Evolutionary conservation across 495 filamentous ascomycete genomes (phyloP).

Genomic region (Jackrogersella multiformis): DNA sequence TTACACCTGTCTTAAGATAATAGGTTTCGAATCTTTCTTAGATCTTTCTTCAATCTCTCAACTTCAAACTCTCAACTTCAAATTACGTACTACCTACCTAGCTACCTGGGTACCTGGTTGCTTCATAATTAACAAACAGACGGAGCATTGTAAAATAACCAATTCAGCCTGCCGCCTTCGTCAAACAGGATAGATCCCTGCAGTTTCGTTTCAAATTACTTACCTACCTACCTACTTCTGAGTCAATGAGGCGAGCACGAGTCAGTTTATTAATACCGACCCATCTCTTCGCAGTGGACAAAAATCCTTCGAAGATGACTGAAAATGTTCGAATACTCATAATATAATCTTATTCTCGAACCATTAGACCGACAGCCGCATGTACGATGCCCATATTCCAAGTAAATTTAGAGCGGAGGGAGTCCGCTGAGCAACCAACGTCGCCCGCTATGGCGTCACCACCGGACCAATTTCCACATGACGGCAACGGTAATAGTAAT

Average conservation of each 20-base stretch:
- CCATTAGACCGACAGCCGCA: conserved; percentile 17
- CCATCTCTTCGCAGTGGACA: not conserved
- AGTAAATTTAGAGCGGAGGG: conserved; percentile 53
- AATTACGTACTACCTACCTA: too few relatives aligned
- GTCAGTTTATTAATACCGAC: conserved; percentile 16
- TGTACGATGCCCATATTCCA: conserved; percentile 69
- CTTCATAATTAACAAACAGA: too few relatives aligned
- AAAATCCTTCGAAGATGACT: not conserved
- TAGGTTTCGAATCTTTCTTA: too few relatives aligned
- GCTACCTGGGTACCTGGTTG: too few relatives aligned
- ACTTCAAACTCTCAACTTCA: conserved; percentile 4
- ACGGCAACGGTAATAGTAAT: too few relatives aligned
- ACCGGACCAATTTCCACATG: conserved; percentile 1
- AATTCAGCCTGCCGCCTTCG: not conserved
- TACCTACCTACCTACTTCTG: not conserved
- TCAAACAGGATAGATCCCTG: conserved; percentile 3
- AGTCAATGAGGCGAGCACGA: conserved; percentile 33
- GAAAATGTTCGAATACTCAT: conserved; percentile 32
- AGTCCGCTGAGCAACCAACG: conserved; percentile 36
- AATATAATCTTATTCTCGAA: conserved; percentile 16
- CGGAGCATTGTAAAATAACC: conserved; percentile 1
- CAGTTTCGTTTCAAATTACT: conserved; percentile 11
- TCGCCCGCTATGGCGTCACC: conserved; percentile 33
- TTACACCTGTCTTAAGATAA: conserved; percentile 36
- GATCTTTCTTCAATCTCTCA: conserved; percentile 7